A percentile compares a stretch with the other conserved stretches of the same genome.
Evolutionary conservation across 176 grass and related monocot genomes (phyloP).

Genomic region (Carex parvula): DNA sequence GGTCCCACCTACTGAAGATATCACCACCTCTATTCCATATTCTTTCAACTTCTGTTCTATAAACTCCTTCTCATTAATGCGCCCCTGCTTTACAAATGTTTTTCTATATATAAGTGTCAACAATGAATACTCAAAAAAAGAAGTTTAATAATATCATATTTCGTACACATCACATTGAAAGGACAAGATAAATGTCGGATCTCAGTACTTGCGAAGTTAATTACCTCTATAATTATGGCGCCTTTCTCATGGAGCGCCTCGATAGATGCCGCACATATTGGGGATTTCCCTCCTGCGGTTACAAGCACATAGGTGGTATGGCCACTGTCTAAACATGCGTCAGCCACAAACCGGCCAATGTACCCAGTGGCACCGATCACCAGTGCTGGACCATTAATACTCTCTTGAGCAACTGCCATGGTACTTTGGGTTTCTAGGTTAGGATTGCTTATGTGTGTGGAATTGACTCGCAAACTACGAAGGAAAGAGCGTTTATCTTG

Average conservation of each 20-base stretch:
- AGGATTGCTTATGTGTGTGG: too few relatives aligned
- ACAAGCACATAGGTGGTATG: slow-evolving; percentile 48
- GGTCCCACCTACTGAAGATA: slow-evolving; percentile 54
- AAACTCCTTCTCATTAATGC: slow-evolving; percentile 23
- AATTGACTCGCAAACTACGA: too few relatives aligned
- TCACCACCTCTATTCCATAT: slow-evolving; percentile 49
- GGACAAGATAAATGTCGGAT: not conserved
- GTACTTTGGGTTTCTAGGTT: too few relatives aligned
- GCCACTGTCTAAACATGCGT: slow-evolving; percentile 59
- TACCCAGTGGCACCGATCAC: slow-evolving; percentile 62
- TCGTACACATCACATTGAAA: not conserved
- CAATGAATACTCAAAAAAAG: not conserved
- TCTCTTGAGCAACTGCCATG: slow-evolving; percentile 3
- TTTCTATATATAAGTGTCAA: too few relatives aligned
- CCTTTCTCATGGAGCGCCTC: slow-evolving; percentile 46
- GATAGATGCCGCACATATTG: slow-evolving; percentile 28
- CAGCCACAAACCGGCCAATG: slow-evolving; percentile 65
- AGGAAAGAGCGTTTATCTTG: too few relatives aligned
- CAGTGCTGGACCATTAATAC: slow-evolving; percentile 21
- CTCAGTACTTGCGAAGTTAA: not conserved
- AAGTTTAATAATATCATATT: not conserved
- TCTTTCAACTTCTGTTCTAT: slow-evolving; percentile 43
- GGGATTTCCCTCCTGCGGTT: slow-evolving; percentile 32
- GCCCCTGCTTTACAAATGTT: not conserved
- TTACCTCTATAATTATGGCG: slow-evolving; percentile 54